A percentile compares a stretch with the other conserved stretches of the same genome.
Evolutionary conservation across 1,139 yeast genomes (phyloP).

Genomic region (Yamadazyma taylorii): DNA sequence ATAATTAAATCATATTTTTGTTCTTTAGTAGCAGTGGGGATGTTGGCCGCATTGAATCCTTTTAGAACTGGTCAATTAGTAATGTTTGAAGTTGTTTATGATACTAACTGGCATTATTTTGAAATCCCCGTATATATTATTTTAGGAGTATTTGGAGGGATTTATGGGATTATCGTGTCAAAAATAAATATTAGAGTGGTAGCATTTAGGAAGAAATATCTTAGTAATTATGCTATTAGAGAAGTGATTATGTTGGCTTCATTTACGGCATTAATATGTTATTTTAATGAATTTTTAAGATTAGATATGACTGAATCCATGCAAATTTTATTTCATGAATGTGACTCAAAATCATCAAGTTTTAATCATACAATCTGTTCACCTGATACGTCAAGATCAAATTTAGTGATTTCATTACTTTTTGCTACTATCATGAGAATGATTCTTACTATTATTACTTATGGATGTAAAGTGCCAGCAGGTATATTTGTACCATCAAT

Average conservation of each 20-base stretch:
- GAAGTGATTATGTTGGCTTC: slow-evolving; percentile 72
- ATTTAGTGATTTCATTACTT: slow-evolving; percentile 49
- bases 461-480: slow-evolving; percentile 92
- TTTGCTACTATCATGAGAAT: slow-evolving; percentile 76
- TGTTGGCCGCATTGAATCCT: slow-evolving; percentile 77
- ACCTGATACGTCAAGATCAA: slow-evolving; percentile 34
- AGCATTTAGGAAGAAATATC: slow-evolving; percentile 70
- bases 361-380: slow-evolving; percentile 49
- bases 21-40: slow-evolving; percentile 82
- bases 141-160: slow-evolving; percentile 87
- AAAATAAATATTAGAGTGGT: slow-evolving; percentile 78
- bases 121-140: slow-evolving; percentile 80
- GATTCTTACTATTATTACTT: slow-evolving; percentile 73
- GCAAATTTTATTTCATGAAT: slow-evolving; percentile 87
- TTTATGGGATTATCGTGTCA: slow-evolving; percentile 82
- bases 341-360: slow-evolving; percentile 46
- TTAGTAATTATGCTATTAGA: slow-evolving; percentile 56
- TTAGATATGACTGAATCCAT: slow-evolving; percentile 95
- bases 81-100: slow-evolving; percentile 83
- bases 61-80: slow-evolving; percentile 94
- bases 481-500: slow-evolving; percentile 96
- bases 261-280: slow-evolving; percentile 75
- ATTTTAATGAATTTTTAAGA: slow-evolving; percentile 76
- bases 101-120: slow-evolving; percentile 80
- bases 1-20: slow-evolving; percentile 93